Evolutionary conservation across 352 stramenopile genomes (phyloP), one percentile per base, ranked within the genome.

Genomic region (Phytophthora cryptogea): DNA sequence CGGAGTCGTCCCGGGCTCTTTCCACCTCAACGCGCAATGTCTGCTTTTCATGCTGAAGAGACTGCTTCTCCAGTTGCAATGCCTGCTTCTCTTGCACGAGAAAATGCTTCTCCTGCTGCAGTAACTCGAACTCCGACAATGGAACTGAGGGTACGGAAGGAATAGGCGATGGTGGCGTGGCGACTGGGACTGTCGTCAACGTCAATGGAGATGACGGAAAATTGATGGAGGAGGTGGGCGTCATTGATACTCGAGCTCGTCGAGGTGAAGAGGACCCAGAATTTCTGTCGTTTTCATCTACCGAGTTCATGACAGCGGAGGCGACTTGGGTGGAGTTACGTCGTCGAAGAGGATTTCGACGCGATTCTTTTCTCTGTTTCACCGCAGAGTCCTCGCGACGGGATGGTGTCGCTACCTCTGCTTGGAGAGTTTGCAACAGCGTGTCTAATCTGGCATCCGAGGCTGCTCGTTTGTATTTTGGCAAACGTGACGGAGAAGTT

Each of bases 61-160:
- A 53, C 8, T 84, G 57, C 16, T 67, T 71, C 14, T 88, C 72
- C 13, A 74, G 59, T 0, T 84, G 40, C 5, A 80, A 14, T 20
- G 56, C 39, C 2, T 58, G 57, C 5, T 66, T 70, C 6, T 88
- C 73, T 14, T 74, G 54, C 0, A 81, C 32, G 17, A 81, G 11
- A 53, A 13, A 26, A 20, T 54, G 40, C 20, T 63, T 63, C 23
- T 86, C 74, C 30, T 79, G 54, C 4, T 84, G 36, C 14, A 83
- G 17, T 47, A 63, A 60, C 14, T 90, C 68, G 30, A 78, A 76
- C 11, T 78, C 68, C 0, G 54, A 59, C 6, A 66, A 48, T 2
- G 59, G 48, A 20, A 80, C 51, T 9, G 55, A 45, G 4, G 45
- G n/a, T 9, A 43, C 47, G 1, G 36, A 36, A 49, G 20, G 26